These are phyloP conservation scores for Colletotrichum camelliae DNA, from an alignment of 2,329 filamentous ascomycete genomes.

Conservation along the genomic window DNA sequence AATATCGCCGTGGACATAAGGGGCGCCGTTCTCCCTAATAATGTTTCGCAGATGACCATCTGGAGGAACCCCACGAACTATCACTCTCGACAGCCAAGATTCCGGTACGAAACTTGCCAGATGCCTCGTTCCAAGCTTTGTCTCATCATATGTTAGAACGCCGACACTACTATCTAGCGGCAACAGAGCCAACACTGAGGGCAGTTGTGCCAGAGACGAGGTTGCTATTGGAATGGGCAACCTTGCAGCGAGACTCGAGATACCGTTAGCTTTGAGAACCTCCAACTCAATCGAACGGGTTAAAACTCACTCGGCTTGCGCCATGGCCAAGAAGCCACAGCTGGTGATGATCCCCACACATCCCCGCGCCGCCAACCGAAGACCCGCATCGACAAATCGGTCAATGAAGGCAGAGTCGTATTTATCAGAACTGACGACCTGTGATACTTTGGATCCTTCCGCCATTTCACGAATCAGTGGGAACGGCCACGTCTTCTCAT, in stretches of 20 bases:
- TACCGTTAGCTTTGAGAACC: background rate
- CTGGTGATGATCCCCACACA: conserved; percentile 42
- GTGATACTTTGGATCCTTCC: conserved; percentile 30
- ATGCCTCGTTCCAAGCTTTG: conserved; percentile 26
- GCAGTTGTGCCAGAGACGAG: conserved; percentile 39
- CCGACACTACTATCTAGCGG: conserved; percentile 29
- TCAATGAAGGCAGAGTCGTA: conserved; percentile 39
- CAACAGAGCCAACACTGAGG: conserved; percentile 31
- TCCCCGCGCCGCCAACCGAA: conserved; percentile 35
- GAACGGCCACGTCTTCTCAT: conserved; percentile 40
- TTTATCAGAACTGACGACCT: conserved; percentile 30
- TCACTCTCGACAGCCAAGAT: conserved; percentile 4
- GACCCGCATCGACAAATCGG: conserved; percentile 37
- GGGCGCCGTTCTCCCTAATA: conserved; percentile 19
- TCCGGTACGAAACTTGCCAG: conserved; percentile 26
- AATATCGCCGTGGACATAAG: conserved; percentile 24
- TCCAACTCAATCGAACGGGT: too few relatives aligned
- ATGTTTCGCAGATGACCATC: conserved; percentile 25
- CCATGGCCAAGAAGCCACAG: conserved; percentile 43
- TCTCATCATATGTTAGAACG: conserved; percentile 36
- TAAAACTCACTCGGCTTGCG: conserved; percentile 32
- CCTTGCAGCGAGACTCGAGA: conserved; percentile 31
- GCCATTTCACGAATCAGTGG: conserved; percentile 39
- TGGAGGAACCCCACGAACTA: background rate
- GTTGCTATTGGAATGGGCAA: conserved; percentile 40